Evolutionary conservation across 1,284 basidiomycete species (phyloP).

Genomic region (Caloboletus firmus): DNA sequence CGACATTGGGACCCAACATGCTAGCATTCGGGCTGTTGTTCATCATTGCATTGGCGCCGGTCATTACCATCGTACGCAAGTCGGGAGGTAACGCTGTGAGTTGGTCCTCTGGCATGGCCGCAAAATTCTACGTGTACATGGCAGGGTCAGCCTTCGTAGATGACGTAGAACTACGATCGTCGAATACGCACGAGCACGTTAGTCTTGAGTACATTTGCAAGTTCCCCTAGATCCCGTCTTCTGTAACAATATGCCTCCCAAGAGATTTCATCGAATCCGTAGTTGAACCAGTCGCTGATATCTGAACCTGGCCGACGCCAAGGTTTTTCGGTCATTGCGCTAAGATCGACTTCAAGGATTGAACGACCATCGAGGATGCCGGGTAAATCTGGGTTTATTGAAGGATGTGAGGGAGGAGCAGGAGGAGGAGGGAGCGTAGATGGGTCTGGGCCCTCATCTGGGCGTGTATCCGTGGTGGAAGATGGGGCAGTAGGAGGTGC

Average conservation of each 20-base stretch:
- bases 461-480: conserved; percentile 25
- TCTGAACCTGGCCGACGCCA: conserved; percentile 95
- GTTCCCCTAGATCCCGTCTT: conserved; percentile 77
- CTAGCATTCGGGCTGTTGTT: conserved; percentile 45
- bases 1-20: conserved; percentile 55
- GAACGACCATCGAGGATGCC: conserved; percentile 78
- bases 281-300: conserved; percentile 98
- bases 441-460: conserved; percentile 59
- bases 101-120: conserved; percentile 80
- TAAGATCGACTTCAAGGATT: conserved; percentile 88
- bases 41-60: conserved; percentile 73
- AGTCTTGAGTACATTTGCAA: conserved; percentile 73
- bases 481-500: conserved; percentile 19
- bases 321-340: conserved; percentile 80
- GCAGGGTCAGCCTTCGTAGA: conserved; percentile 4
- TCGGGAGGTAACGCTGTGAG: conserved; percentile 71
- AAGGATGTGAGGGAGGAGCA: conserved; percentile 73
- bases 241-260: conserved; percentile 93
- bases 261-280: conserved; percentile 95
- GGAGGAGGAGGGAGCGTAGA: conserved; percentile 59
- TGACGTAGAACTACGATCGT: neutral
- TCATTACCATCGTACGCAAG: conserved; percentile 80
- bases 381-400: conserved; percentile 66
- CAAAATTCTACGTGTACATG: conserved; percentile 65
- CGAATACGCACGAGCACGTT: conserved; percentile 68